phyloP scores from a whole-genome alignment of 495 filamentous ascomycete genomes.

The Penicillium herquei region DNA sequence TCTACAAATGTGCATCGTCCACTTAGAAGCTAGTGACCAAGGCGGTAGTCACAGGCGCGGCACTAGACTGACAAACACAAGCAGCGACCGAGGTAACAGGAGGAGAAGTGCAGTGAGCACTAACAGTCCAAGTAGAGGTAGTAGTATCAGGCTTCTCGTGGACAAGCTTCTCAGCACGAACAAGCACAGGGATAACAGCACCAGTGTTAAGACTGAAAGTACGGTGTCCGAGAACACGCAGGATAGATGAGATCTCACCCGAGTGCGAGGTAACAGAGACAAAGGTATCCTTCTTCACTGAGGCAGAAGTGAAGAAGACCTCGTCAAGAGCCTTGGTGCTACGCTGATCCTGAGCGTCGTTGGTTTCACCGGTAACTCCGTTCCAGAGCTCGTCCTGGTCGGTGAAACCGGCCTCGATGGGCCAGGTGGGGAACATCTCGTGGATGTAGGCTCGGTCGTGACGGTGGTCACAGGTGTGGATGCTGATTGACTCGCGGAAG shows the following conservation, averaged over 20 bases:
- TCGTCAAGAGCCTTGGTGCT: slow-evolving; percentile 57
- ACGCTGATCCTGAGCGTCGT: slow-evolving; percentile 53
- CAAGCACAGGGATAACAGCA: slow-evolving; percentile 67
- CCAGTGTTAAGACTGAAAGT: slow-evolving; percentile 62
- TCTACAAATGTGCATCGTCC: background rate
- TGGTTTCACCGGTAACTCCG: slow-evolving; percentile 52
- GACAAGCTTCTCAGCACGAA: slow-evolving; percentile 50
- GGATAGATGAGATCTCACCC: slow-evolving; percentile 58
- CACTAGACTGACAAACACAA: slow-evolving; percentile 46
- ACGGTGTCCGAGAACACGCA: slow-evolving; percentile 61
- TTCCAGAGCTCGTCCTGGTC: slow-evolving; percentile 64
- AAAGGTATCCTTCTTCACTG: slow-evolving; percentile 45
- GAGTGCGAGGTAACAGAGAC: slow-evolving; percentile 70
- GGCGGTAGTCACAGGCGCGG: slow-evolving; percentile 39
- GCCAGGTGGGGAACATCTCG: slow-evolving; percentile 54
- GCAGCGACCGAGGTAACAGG: slow-evolving; percentile 47
- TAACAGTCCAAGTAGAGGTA: slow-evolving; percentile 36
- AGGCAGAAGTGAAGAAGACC: slow-evolving; percentile 48
- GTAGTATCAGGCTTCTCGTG: slow-evolving; percentile 25
- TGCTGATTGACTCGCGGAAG: slow-evolving; percentile 67
- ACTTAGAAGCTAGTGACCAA: slow-evolving; percentile 21
- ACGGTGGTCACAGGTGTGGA: slow-evolving; percentile 80
- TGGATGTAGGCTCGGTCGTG: slow-evolving; percentile 56
- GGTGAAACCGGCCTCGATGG: slow-evolving; percentile 60
- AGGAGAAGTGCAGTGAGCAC: slow-evolving; percentile 50